These are phyloP conservation scores for Tephrocybe sp. DNA, from an alignment of 768 basidiomycete species.

Conservation along the genomic window DNA sequence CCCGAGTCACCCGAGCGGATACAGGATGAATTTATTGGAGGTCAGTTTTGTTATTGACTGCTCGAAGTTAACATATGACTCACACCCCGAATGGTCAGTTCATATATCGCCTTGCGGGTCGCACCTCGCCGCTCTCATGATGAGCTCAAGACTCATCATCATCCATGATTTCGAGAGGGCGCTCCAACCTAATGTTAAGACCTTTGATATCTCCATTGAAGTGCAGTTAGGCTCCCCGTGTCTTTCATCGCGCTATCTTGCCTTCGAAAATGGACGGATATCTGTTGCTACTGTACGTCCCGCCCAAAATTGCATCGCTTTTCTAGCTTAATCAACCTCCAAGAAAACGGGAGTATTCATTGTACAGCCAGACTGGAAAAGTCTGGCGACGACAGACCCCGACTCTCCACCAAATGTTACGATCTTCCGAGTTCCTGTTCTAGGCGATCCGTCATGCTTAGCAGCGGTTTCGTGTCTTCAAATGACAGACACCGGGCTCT, in stretches of 20 bases:
- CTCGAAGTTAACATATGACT: not conserved
- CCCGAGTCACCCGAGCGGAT: constrained; percentile 5
- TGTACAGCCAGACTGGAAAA: constrained; percentile 23
- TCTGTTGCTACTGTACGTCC: constrained; percentile 45
- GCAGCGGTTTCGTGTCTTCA: constrained; percentile 47
- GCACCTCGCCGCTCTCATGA: constrained; percentile 40
- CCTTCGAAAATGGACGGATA: constrained; percentile 42
- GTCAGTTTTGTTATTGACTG: constrained; percentile 22
- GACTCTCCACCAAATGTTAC: constrained; percentile 15
- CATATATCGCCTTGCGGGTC: constrained; percentile 48
- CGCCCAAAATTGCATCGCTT: not conserved
- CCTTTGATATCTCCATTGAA: constrained; percentile 34
- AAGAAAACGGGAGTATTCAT: constrained; percentile 30
- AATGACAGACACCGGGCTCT: constrained; percentile 51
- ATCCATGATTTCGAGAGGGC: constrained; percentile 40
- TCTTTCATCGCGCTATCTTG: constrained; percentile 44
- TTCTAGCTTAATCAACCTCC: constrained; percentile 3
- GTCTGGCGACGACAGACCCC: not conserved
- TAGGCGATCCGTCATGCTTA: constrained; percentile 27
- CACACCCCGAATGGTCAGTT: constrained; percentile 17
- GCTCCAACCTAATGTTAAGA: constrained; percentile 20
- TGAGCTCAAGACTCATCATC: constrained; percentile 37
- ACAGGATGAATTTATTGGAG: constrained; percentile 46
- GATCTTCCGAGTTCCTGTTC: constrained; percentile 27
- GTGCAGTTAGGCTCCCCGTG: constrained; percentile 37